A percentile compares a stretch with the other conserved stretches of the same genome.
phyloP scores from a whole-genome alignment of 495 filamentous ascomycete species.

The Neurospora discreta region DNA sequence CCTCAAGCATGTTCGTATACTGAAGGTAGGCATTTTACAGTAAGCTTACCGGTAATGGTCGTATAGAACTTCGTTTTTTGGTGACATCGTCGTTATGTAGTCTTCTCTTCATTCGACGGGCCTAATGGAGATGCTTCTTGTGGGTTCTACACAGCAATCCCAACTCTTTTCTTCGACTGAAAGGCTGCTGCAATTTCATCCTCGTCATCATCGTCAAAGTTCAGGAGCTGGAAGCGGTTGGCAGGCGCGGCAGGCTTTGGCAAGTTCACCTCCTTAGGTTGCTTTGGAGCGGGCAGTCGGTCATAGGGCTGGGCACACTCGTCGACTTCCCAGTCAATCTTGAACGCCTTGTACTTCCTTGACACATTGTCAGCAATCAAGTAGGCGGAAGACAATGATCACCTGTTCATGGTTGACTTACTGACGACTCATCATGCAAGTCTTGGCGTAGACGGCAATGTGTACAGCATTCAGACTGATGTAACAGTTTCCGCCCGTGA shows the following conservation, averaged over 20 bases:
- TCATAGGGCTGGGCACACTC: slow-evolving; percentile 58
- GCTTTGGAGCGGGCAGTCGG: slow-evolving; percentile 6
- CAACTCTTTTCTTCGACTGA: slow-evolving; percentile 15
- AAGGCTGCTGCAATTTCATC: slow-evolving; percentile 18
- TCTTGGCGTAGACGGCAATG: slow-evolving; percentile 61
- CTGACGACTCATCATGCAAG: slow-evolving; percentile 66
- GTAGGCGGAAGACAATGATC: not conserved
- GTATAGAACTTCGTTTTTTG: not conserved
- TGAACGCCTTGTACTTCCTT: slow-evolving; percentile 59
- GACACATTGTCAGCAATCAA: not conserved
- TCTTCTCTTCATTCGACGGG: not conserved
- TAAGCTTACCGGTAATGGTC: not conserved
- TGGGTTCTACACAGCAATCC: slow-evolving; percentile 13
- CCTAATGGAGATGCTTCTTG: not conserved
- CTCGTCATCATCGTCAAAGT: slow-evolving; percentile 32
- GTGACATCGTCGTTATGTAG: not conserved
- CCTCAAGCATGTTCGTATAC: not conserved
- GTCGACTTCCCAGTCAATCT: slow-evolving; percentile 61
- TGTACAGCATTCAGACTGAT: slow-evolving; percentile 70
- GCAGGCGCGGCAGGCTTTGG: slow-evolving; percentile 21
- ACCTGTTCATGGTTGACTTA: slow-evolving; percentile 11
- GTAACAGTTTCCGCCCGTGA: slow-evolving; percentile 45
- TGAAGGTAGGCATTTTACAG: not conserved
- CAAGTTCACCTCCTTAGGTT: slow-evolving; percentile 21
- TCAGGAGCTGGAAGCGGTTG: slow-evolving; percentile 59